These are phyloP conservation scores for Schizonepeta tenuifolia DNA, from an alignment of 257 asterid species.

Conservation along the genomic window DNA sequence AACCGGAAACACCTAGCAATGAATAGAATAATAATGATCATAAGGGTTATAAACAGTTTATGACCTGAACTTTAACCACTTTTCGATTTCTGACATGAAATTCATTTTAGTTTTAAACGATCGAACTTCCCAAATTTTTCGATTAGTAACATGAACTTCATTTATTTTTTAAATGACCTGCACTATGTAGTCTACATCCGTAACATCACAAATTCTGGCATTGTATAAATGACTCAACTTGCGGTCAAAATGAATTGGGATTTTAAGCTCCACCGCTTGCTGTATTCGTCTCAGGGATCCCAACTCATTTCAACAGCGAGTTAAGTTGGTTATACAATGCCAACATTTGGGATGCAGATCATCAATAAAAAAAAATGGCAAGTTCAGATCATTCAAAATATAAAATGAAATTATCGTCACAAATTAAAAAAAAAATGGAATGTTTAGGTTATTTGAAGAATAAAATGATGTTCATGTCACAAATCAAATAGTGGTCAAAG, in stretches of 20 bases:
- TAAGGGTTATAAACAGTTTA: no score
- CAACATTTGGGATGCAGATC: background rate
- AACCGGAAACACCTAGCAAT: no score
- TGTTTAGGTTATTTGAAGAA: no score
- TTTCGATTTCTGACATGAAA: no score
- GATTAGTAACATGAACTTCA: background rate
- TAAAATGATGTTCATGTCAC: no score
- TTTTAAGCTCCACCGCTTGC: background rate
- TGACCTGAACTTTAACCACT: background rate
- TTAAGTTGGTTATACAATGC: background rate
- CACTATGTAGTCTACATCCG: background rate
- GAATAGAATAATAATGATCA: no score
- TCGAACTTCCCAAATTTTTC: no score
- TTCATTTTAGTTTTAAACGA: no score
- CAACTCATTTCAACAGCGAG: background rate
- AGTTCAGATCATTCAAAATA: no score
- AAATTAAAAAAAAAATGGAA: no score
- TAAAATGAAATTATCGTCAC: background rate
- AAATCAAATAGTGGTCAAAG: no score
- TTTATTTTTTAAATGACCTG: no score
- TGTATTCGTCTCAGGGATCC: background rate
- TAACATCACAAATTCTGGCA: background rate
- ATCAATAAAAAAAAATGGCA: background rate
- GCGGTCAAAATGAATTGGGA: background rate
- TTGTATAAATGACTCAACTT: background rate